These are phyloP conservation scores for Cyberlindnera lachancei DNA, from an alignment of 805 yeast species.

Conservation along the genomic window DNA sequence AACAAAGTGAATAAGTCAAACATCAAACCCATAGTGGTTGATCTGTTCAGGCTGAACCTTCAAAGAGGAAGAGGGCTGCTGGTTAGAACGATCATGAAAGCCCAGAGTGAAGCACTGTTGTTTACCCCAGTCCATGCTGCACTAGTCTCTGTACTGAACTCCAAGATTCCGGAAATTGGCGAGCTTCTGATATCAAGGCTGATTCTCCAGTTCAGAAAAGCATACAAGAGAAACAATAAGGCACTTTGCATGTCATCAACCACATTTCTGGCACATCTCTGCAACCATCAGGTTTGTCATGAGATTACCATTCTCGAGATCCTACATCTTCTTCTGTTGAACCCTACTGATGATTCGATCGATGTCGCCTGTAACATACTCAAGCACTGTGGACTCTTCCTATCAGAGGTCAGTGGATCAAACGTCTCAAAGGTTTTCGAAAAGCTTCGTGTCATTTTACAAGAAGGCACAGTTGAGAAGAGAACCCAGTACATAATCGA, in stretches of 20 bases:
- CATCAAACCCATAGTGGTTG: constrained; percentile 38
- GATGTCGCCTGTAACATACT: constrained; percentile 46
- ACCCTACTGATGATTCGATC: constrained; percentile 48
- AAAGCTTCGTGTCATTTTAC: constrained; percentile 50
- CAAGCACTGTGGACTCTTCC: constrained; percentile 41
- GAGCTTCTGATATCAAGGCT: constrained; percentile 45
- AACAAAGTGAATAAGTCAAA: constrained; percentile 39
- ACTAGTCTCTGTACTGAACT: constrained; percentile 51
- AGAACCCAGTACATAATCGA: constrained; percentile 42
- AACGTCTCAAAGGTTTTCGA: constrained; percentile 50
- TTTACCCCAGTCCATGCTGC: constrained; percentile 48
- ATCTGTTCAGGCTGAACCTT: constrained; percentile 51
- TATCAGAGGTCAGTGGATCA: constrained; percentile 34
- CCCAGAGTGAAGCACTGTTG: constrained; percentile 35
- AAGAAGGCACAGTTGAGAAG: constrained; percentile 40
- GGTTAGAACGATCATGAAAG: constrained; percentile 48
- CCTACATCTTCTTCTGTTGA: constrained; percentile 36
- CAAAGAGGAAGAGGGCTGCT: constrained; percentile 55
- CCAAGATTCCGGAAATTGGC: constrained; percentile 66
- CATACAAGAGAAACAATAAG: constrained; percentile 41
- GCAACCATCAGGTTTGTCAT: constrained; percentile 54
- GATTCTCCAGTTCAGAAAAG: constrained; percentile 49
- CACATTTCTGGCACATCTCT: constrained; percentile 52
- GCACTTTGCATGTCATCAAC: constrained; percentile 34
- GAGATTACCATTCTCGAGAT: constrained; percentile 49